Percentiles rank a stretch among this genome's conserved stretches.
These are phyloP conservation scores for Tetradesmus obliquus DNA, from an alignment of 139 green algal species.

Conservation along the genomic window DNA sequence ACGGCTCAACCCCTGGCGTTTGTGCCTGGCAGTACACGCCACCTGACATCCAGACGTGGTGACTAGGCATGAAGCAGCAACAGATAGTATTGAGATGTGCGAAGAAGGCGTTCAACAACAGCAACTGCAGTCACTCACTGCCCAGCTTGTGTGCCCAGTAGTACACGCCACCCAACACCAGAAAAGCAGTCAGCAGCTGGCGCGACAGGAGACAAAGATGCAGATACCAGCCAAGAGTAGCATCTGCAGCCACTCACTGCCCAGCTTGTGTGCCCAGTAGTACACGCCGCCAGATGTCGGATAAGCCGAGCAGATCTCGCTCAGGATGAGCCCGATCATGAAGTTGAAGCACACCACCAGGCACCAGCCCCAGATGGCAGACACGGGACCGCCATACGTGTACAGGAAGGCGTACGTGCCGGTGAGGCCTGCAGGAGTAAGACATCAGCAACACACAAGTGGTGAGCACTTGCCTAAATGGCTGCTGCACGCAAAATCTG, in stretches of 20 bases:
- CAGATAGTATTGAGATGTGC: too few species aligned
- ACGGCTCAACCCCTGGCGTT: neutral
- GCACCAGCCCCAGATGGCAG: constrained; percentile 65
- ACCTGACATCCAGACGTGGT: constrained; percentile 15
- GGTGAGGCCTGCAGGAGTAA: neutral
- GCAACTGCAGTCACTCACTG: too few species aligned
- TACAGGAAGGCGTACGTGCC: constrained; percentile 45
- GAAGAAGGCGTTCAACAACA: too few species aligned
- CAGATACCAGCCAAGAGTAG: constrained; percentile 53
- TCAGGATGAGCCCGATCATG: constrained; percentile 56
- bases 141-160: constrained; percentile 54
- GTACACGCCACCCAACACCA: constrained; percentile 46
- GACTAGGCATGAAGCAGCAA: too few species aligned
- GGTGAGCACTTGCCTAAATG: neutral
- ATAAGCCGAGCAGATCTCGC: constrained; percentile 62
- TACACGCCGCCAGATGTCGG: constrained; percentile 53
- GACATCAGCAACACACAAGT: neutral
- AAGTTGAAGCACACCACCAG: constrained; percentile 47
- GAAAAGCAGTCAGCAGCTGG: constrained; percentile 33
- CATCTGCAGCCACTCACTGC: neutral
- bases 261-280: constrained; percentile 55
- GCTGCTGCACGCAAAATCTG: too few species aligned
- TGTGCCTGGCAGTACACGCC: constrained; percentile 53
- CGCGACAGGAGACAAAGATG: neutral
- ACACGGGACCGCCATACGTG: constrained; percentile 57